Base-by-base conservation (phyloP, 2,329 filamentous ascomycete species). In the Aspergillus brunneoviolaceus region DNA sequence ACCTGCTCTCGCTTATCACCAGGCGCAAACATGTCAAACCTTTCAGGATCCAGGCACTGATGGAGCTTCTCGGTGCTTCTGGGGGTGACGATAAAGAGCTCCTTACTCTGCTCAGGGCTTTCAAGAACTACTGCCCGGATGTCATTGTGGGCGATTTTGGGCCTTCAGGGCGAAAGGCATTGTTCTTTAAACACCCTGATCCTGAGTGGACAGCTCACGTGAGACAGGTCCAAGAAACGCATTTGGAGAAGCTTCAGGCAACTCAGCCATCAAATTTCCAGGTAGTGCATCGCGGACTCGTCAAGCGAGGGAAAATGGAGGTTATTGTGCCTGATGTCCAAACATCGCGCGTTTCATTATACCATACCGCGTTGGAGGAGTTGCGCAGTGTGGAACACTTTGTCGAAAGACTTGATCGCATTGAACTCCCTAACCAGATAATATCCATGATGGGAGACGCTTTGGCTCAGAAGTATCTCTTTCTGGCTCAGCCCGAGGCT, bases 91-190 rank as follows among this genome's bases (percentile, higher is more conserved):
- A 96, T 58, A 89, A 88, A 52, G 84, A 87, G 55, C 79, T 96
- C 39, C 82, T 89, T 42, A 90, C 90, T 3, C 80, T 96, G 19
- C 79, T 96, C 53, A 85, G 89, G 58, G 86, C 94, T n/a, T 96
- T 89, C 79, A 95, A 95, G 72, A 91, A 94, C 72, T 96, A 94
- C 74, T 96, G 94, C 69, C 91, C 92, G 0, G 91, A 96, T 72
- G 91, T 96, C 57, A 91, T 96, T 60, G 84, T 94, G 14, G 90
- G 89, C 23, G 88, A 89, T 64, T 80, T 85, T 4, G 84, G 86
- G 31, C 80, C 69, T 21, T 64, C 70, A 42, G 72, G 69, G 23
- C 69, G 70, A 62, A 68, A 71, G 71, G 76, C 66, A 58, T 73
- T 70, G 63, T 75, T 67, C 52, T 73, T 70, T 63, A 72, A 89